Conservation (phyloP, 306 rosid species). For the Hippophae tibetana region DNA sequence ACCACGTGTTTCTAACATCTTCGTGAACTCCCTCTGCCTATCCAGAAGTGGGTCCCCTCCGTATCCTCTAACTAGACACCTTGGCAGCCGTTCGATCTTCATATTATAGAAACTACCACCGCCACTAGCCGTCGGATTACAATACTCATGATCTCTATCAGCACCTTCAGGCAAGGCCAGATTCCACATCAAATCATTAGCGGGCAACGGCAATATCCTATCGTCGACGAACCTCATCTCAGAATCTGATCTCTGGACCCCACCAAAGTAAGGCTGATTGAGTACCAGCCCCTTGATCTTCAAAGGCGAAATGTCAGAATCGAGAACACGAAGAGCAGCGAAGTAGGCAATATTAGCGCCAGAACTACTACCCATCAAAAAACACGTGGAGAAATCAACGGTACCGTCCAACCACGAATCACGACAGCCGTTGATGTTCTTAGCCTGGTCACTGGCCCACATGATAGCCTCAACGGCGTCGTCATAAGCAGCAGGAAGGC, state of each 20-base stretch:
- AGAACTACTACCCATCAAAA: conserved; percentile 53
- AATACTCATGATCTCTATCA: conserved; percentile 54
- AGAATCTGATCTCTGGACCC: conserved; percentile 39
- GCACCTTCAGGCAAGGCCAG: conserved; percentile 44
- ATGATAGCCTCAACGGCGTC: conserved; percentile 50
- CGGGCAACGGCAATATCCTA: conserved; percentile 33
- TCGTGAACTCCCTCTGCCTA: conserved; percentile 41
- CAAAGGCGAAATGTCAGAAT: conserved; percentile 29
- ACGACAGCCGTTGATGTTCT: conserved; percentile 1
- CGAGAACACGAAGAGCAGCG: conserved; percentile 41
- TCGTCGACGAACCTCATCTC: conserved; percentile 37
- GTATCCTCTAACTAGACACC: conserved; percentile 37
- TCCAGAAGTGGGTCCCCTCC: conserved; percentile 65
- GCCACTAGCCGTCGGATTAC: conserved; percentile 33
- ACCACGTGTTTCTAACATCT: conserved; percentile 39
- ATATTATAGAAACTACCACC: not conserved
- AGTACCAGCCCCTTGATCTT: conserved; percentile 41
- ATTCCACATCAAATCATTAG: conserved; percentile 56
- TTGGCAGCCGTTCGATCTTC: conserved; percentile 47
- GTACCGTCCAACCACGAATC: conserved; percentile 49
- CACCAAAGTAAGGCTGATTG: conserved; percentile 45
- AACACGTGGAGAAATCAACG: conserved; percentile 39
- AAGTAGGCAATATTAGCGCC: conserved; percentile 58
- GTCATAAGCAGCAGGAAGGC: conserved; percentile 77
- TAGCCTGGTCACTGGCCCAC: conserved; percentile 38